Evolutionary conservation across 805 yeast species (phyloP).

Genomic region (Zygosaccharomyces rouxii): DNA sequence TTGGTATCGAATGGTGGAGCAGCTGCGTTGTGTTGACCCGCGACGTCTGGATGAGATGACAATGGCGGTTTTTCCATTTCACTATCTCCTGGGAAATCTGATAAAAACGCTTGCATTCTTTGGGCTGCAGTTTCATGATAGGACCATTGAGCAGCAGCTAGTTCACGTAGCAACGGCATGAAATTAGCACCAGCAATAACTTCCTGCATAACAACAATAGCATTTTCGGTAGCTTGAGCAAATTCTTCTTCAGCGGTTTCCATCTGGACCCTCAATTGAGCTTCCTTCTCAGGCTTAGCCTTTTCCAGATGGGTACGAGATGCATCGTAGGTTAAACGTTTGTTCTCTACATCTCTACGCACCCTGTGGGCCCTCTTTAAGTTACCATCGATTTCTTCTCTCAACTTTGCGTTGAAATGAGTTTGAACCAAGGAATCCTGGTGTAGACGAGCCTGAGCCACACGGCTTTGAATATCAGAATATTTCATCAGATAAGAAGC

Average conservation of each 20-base stretch:
- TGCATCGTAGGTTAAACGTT: conserved; percentile 74
- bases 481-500: conserved; percentile 61
- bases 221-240: conserved; percentile 85
- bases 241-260: conserved; percentile 86
- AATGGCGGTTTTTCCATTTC: not conserved
- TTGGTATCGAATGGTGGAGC: not conserved
- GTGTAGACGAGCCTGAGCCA: conserved; percentile 77
- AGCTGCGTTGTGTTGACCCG: not conserved
- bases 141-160: conserved; percentile 73
- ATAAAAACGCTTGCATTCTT: conserved; percentile 54
- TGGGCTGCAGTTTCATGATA: conserved; percentile 74
- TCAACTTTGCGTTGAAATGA: conserved; percentile 64
- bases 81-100: conserved; percentile 2
- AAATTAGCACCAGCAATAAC: conserved; percentile 70
- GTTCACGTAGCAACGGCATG: conserved; percentile 59
- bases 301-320: conserved; percentile 54
- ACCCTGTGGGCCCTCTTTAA: conserved; percentile 61
- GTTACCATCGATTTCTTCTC: conserved; percentile 55
- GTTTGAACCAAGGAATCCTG: conserved; percentile 72
- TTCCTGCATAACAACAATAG: conserved; percentile 75
- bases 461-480: conserved; percentile 64
- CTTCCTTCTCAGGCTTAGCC: conserved; percentile 61
- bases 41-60: not conserved
- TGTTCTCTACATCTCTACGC: conserved; percentile 70
- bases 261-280: conserved; percentile 68